Percentiles rank a stretch among this genome's conserved stretches.
phyloP scores from a whole-genome alignment of 2,329 filamentous ascomycete species.

The Trichoderma koningiopsis region DNA sequence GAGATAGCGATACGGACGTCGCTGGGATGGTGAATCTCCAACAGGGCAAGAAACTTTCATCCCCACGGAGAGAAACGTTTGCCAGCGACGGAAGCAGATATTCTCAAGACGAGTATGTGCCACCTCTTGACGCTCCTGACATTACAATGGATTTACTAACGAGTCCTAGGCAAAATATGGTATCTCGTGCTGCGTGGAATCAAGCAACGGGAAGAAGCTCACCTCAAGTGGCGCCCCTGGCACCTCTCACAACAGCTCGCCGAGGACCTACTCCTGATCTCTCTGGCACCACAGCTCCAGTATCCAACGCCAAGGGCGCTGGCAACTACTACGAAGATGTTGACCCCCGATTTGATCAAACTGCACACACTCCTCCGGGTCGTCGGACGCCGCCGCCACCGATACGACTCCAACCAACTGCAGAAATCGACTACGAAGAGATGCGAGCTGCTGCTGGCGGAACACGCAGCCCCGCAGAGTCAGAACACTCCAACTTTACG shows the following conservation, averaged over 20 bases:
- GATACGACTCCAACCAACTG: slow-evolving; percentile 29
- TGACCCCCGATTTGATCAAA: slow-evolving; percentile 73
- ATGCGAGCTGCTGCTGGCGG: slow-evolving; percentile 54
- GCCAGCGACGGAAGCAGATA: slow-evolving; percentile 73
- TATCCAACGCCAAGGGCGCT: slow-evolving; percentile 36
- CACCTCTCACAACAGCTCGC: slow-evolving; percentile 48
- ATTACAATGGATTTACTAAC: neutral
- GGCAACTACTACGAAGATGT: slow-evolving; percentile 87
- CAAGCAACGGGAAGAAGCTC: slow-evolving; percentile 45
- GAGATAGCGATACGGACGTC: slow-evolving; percentile 71
- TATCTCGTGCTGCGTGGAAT: slow-evolving; percentile 60
- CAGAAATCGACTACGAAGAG: slow-evolving; percentile 61
- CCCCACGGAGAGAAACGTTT: slow-evolving; percentile 49
- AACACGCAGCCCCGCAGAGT: slow-evolving; percentile 71
- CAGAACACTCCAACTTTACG: slow-evolving; percentile 83
- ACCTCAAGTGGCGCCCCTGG: slow-evolving; percentile 50
- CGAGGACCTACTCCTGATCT: slow-evolving; percentile 40
- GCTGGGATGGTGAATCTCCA: slow-evolving; percentile 74
- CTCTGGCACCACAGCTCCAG: slow-evolving; percentile 40
- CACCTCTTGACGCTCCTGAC: neutral
- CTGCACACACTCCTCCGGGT: slow-evolving; percentile 32
- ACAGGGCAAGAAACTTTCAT: slow-evolving; percentile 48
- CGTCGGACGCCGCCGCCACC: slow-evolving; percentile 25
- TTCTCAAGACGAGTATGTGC: slow-evolving; percentile 67
- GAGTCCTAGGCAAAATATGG: slow-evolving; percentile 51